Evolutionary conservation across 257 asterid species (phyloP), one percentile per base, ranked within the genome.

Genomic region (Capsicum chinense): DNA sequence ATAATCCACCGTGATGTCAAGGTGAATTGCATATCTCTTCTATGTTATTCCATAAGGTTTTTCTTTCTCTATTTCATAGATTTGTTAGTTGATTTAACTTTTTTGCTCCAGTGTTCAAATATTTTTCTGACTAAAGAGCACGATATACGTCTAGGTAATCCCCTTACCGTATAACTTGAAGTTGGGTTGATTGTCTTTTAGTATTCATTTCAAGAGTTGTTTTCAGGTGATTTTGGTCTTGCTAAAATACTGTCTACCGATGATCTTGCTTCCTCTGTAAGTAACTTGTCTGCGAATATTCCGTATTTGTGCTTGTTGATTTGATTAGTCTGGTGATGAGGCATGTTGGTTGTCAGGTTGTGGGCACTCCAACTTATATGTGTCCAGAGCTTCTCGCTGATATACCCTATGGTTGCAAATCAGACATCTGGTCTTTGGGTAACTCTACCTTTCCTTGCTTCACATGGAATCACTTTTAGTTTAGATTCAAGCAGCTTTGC

Each of bases 381-480:
- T 95, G 99, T 89, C 99, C 99, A 0, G 99, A 97, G 93, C 99
- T 97, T 89, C 99, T 97, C 79, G 99, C 99, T 9, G 99, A 97
- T 88, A 93, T 97, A 92, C 99, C 99, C 39, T 97, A 97, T 69
- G 99, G 99, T 83, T 95, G 94, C 80, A 97, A 97, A 87, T 97
- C 99, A 5, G 99, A 97, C 87, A 97, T 97, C 83, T 97, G 99
- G 99, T 97, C 99, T 82, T 86, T 97, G 87, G 99, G 99, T 94
- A 88, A 89, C 79, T 56, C 79, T 52, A 83, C 79, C 62, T 83
- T 74, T 82, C 66, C 57, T 83, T 39, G 12, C 76, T 74, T 76
- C 48, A 52, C 17, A 54, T 0, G 21, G 63, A 48, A 48, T 19
- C 80, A 19, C 60, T 12, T 83, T 84, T 58, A 50, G 80, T 50